Base-by-base conservation (phyloP, 768 basidiomycete species). In the Roridomyces roridus region DNA sequence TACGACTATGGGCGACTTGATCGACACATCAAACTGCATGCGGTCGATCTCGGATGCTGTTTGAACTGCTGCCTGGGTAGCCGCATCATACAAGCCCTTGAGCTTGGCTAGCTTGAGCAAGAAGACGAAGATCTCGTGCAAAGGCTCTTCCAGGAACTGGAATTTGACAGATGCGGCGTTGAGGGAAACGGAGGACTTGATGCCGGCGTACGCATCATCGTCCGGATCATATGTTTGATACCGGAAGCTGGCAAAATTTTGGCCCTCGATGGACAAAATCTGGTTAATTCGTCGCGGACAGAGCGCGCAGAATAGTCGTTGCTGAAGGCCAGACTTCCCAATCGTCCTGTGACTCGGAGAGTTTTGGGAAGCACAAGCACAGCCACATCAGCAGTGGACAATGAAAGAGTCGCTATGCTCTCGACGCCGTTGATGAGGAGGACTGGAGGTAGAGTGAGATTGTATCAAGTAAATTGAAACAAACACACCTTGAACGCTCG, bases 71-170 rank as follows among this genome's bases (percentile, higher is more conserved):
- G 86, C 96, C 68, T 92, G 87, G 2, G 93, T 91, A 11, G 96
- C 95, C 18, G 95, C 86, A 72, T 99, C 96, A 63, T 98, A 98
- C 11, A 98, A 70, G 2, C 90, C 91, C 75, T 98, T 98, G 65
- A 99, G 85, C 60, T 86, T 88, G 5, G 94, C 92, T 34, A 99
- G 85, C 68, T 94, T 91, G 55, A 85, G 76, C 34, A 94, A 70
- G 74, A 96, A 99, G 20, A 86, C 68, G 68, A 91, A 93, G 26
- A 98, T 85, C 62, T 89, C 86, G 46, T 88, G 93, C n/a, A 98
- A 78, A n/a, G 96, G 94, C 49, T 87, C 80, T 68, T 96, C 92
- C 48, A 97, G 80, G 72, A 93, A 96, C 66, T 92, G 88, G 62
- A 97, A 78, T 64, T 88, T 92, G 69, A 98, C 78, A 1, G 97